Evolutionary conservation across 352 stramenopile species (phyloP).

Genomic region (Plasmopara viticola): DNA sequence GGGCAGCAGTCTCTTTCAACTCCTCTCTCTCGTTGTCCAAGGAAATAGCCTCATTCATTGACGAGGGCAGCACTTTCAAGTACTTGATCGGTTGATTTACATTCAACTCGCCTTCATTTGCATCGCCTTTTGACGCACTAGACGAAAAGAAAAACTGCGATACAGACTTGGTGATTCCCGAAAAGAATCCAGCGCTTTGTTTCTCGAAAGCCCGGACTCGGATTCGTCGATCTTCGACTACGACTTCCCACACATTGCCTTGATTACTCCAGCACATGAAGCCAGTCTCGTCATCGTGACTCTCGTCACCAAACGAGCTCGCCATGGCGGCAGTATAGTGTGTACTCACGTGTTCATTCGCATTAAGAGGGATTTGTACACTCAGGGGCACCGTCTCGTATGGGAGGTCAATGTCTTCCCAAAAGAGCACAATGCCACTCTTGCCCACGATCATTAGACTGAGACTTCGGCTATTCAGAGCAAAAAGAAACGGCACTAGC

Average conservation of each 20-base stretch:
- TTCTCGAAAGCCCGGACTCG: constrained; percentile 70
- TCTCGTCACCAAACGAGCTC: constrained; percentile 7
- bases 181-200: constrained; percentile 55
- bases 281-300: constrained; percentile 31
- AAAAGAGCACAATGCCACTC: constrained; percentile 70
- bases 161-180: constrained; percentile 64
- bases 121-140: constrained; percentile 23
- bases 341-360: constrained; percentile 44
- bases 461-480: constrained; percentile 52
- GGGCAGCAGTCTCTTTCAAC: constrained; percentile 40
- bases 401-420: constrained; percentile 72
- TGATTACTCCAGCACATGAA: constrained; percentile 79
- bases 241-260: constrained; percentile 73
- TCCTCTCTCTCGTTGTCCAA: constrained; percentile 16
- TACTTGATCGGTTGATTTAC: constrained; percentile 48
- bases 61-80: constrained; percentile 39
- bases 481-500: constrained; percentile 61
- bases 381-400: constrained; percentile 73
- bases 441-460: constrained; percentile 63
- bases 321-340: constrained; percentile 32
- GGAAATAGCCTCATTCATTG: constrained; percentile 11
- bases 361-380: constrained; percentile 66
- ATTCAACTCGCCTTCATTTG: constrained; percentile 31
- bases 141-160: constrained; percentile 75
- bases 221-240: constrained; percentile 73